Base-by-base conservation (phyloP, 1,284 basidiomycete species). In the Earliella scabrosa region DNA sequence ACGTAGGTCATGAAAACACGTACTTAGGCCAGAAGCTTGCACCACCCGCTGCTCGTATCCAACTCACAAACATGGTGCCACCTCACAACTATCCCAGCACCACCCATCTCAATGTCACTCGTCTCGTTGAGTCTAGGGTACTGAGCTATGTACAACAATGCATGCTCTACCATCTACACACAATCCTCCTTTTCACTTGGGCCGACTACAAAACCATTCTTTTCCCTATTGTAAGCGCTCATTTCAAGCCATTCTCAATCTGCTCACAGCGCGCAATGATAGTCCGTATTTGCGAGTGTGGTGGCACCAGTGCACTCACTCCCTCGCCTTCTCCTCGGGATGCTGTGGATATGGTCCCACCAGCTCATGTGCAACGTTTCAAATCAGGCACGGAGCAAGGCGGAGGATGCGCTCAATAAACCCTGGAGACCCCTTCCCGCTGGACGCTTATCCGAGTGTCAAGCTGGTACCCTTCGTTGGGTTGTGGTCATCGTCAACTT, bases 341-440 rank as follows among this genome's bases (percentile, higher is more conserved):
- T 59, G 35, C 26, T 54, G 11, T 71, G 70, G 70, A 63, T 66
- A 18, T 74, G 71, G 72, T 45, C 70, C 6, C 71, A 74, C 49
- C 56, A 72, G 18, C 62, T 75, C 7, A 66, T 73, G 50, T 69
- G 68, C 58, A 71, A 71, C 46, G 64, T 73, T 9, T 73, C 73
- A 9, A 75, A 75, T 53, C 74, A 75, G 52, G 65, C 61, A 8
- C 49, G 63, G 24, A 62, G 62, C 24, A 54, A 52, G 4, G 59
- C 65, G 7, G 74, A 75, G 50, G 74, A 75, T 52, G 59, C 52
- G 23, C 35, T 67, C 11, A 75, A 75, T 58, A 68, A 69, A 45
- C 70, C 73, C 1, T 70, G 72, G 67, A 59, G 74, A 34, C 74
- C 74, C 1, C 61, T 75, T 21, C 73, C 74, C 2, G 58, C 74